Evolutionary conservation across 345 rosid species (phyloP).

Genomic region (Eucalyptus erythrocorys): DNA sequence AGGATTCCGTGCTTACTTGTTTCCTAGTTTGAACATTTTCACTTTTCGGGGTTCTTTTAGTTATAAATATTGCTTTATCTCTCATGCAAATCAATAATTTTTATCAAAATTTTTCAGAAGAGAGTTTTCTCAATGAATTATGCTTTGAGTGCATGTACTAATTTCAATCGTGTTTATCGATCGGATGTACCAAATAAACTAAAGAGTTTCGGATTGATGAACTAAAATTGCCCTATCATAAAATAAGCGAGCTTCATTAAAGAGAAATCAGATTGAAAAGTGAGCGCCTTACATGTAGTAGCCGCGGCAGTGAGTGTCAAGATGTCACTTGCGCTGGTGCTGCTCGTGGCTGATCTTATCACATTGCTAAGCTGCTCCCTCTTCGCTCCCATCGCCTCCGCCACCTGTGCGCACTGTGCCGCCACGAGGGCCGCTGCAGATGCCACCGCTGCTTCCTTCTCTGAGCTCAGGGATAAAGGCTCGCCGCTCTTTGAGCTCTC

Average conservation of each 20-base stretch:
- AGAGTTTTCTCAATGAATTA: background rate
- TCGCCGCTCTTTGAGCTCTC: slow-evolving; percentile 28
- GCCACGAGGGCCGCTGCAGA: slow-evolving; percentile 92
- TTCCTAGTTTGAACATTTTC: background rate
- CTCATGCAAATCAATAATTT: background rate
- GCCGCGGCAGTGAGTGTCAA: slow-evolving; percentile 90
- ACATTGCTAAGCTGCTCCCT: slow-evolving; percentile 52
- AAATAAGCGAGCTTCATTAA: background rate
- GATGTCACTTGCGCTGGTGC: slow-evolving; percentile 62
- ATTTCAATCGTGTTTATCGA: background rate
- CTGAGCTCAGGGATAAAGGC: background rate
- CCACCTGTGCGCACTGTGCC: slow-evolving; percentile 69
- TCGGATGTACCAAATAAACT: background rate
- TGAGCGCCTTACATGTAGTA: slow-evolving; percentile 48
- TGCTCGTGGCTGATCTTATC: slow-evolving; percentile 67
- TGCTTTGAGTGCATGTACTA: background rate
- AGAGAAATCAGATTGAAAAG: background rate
- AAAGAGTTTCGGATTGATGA: background rate
- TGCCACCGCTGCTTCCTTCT: slow-evolving; percentile 64
- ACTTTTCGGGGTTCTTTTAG: background rate
- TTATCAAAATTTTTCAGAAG: background rate
- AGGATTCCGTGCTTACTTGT: background rate
- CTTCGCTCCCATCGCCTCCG: slow-evolving; percentile 85
- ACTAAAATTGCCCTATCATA: background rate
- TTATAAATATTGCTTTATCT: background rate